Base-by-base conservation (phyloP, 257 asterid genomes). In the Jacaranda copaia region DNA sequence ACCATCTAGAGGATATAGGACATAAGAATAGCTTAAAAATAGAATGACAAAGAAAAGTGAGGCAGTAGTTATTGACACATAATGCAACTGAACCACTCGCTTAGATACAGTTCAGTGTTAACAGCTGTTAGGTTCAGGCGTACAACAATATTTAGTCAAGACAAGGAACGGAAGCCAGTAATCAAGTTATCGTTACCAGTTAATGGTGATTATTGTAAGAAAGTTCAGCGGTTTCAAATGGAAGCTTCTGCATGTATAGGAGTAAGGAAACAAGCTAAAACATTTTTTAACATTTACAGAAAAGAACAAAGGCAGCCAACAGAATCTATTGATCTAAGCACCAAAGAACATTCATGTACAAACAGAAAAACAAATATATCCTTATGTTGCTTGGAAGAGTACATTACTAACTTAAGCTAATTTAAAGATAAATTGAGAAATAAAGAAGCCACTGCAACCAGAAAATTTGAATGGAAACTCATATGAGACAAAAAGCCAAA, bases 1-100 rank as follows among this genome's bases (percentile, higher is more conserved):
- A 72, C 98, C 96, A 85, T 89, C 99, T 94, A 72, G 63, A 81
- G 70, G 53, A 85, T 40, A 67, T 36, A 73, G 70, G 14, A 83
- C 36, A 59, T 40, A 69, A 80, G 61, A 71, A 67, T 39, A 52
- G 14, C 74, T 80, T 72, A 61, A 36, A 49, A 81, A 18, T 48
- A 58, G 15, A 60, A 75, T 46, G 77, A 59, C 51, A 51, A 73
- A 45, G 49, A 72, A 62, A 75, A 73, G 20, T 8, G 55, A 70
- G 40, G 35, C 40, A 48, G 68, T 9, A 61, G 66, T 8, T 79
- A 66, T 9, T 60, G 36, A 38, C 58, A 16, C 35, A 57, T 70
- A 65, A 58, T 36, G 18, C 40, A 5, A 74, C 56, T 14, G 25
- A 64, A 70, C 61, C 42, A 64, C 49, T 68, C 12, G 46, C 64